Evolutionary conservation across 495 filamentous ascomycete species (phyloP).

Genomic region (Podospora pseudoanserina): DNA sequence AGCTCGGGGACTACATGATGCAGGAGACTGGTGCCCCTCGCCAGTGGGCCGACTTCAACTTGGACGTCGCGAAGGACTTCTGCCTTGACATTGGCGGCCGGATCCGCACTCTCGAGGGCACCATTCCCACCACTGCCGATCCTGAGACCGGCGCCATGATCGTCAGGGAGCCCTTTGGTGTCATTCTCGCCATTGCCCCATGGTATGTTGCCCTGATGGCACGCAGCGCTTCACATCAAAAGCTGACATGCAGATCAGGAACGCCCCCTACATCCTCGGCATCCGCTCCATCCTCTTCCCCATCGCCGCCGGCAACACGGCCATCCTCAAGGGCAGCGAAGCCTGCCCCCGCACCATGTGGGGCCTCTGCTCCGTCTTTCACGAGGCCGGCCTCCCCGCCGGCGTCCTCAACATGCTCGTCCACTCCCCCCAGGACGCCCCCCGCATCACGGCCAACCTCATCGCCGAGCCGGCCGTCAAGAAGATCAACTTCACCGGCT

Average conservation of each 20-base stretch:
- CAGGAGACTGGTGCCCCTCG: conserved; percentile 64
- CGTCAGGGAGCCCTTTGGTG: conserved; percentile 77
- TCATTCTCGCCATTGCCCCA: conserved; percentile 76
- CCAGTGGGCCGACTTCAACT: conserved; percentile 60
- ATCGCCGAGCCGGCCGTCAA: conserved; percentile 53
- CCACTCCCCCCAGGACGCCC: conserved; percentile 49
- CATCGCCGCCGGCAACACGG: conserved; percentile 71
- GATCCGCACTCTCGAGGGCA: conserved; percentile 57
- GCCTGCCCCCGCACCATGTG: conserved; percentile 71
- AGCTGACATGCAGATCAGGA: conserved; percentile 44
- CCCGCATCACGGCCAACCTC: conserved; percentile 52
- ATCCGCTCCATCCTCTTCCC: conserved; percentile 66
- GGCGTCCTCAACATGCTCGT: conserved; percentile 59
- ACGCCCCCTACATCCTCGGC: conserved; percentile 69
- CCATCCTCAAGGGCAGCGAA: conserved; percentile 63
- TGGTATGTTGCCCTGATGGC: conserved; percentile 50
- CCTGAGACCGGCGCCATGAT: conserved; percentile 64
- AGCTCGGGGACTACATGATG: conserved; percentile 58
- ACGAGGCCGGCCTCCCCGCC: conserved; percentile 65
- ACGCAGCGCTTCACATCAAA: conserved; percentile 21
- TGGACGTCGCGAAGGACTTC: conserved; percentile 55
- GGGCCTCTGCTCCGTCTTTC: conserved; percentile 64
- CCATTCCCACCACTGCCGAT: conserved; percentile 53
- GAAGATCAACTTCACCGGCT: conserved; percentile 69
- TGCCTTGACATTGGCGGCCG: conserved; percentile 69